A percentile compares a stretch with the other conserved stretches of the same genome.
Evolutionary conservation across 108 stramenopile genomes (phyloP).

Genomic region (Pseudonitzschia multiseries): DNA sequence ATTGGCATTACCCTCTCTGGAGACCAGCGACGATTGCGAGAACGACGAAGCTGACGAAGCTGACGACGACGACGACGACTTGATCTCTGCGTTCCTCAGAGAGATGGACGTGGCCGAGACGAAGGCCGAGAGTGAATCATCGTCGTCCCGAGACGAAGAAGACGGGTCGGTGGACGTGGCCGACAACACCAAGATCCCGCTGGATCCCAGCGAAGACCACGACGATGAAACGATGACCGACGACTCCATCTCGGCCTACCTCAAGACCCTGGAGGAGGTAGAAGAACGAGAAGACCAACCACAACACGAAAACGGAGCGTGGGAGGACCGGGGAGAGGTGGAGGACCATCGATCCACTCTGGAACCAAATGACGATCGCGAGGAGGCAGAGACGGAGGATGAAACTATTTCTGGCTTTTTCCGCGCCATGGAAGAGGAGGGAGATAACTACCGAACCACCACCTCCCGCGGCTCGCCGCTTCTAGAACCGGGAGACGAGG

Average conservation of each 20-base stretch:
- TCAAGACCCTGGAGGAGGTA: not conserved
- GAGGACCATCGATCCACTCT: not conserved
- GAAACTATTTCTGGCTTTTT: not conserved
- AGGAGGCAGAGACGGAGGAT: not conserved
- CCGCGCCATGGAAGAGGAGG: not conserved
- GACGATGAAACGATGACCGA: not conserved
- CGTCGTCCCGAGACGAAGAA: too few species aligned
- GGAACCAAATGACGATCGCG: not conserved
- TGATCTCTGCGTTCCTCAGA: not conserved
- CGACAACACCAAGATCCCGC: not conserved
- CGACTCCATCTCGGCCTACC: not conserved
- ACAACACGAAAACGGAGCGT: too few species aligned
- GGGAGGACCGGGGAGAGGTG: too few species aligned
- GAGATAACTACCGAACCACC: not conserved
- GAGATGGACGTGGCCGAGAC: not conserved
- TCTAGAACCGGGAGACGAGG: not conserved
- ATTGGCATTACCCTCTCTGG: too few species aligned
- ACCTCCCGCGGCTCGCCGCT: not conserved
- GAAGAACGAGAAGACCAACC: not conserved
- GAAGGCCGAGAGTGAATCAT: too few species aligned
- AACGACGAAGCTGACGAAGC: too few species aligned
- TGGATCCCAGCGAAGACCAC: not conserved
- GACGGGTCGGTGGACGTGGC: too few species aligned
- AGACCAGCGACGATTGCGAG: too few species aligned
- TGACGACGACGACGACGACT: too few species aligned